Evolutionary conservation across 148 eudicot species (phyloP).

Genomic region (Cornus florida): DNA sequence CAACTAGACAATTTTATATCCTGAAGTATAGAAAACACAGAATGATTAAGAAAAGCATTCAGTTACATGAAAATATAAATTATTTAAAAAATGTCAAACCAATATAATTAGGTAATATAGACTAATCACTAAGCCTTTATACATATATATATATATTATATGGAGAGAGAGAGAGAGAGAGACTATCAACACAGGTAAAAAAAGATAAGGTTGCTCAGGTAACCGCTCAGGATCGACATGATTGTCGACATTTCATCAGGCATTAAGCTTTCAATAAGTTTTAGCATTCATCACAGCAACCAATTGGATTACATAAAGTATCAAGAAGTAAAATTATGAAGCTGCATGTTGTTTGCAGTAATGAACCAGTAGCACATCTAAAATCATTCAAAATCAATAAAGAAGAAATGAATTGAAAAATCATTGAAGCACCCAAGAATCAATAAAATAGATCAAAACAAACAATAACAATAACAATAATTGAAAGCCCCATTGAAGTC

Average conservation of each 20-base stretch:
- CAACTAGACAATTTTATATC: neutral
- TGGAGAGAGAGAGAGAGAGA: neutral
- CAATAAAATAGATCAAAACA: too few species aligned
- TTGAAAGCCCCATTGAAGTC: too few species aligned
- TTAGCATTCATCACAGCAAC: slow-evolving; percentile 51
- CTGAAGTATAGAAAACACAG: neutral
- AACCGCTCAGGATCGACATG: slow-evolving; percentile 62
- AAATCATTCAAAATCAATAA: too few species aligned
- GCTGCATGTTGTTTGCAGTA: too few species aligned
- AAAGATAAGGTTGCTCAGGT: slow-evolving; percentile 45
- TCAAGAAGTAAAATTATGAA: too few species aligned
- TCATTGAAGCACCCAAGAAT: too few species aligned
- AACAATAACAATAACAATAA: too few species aligned
- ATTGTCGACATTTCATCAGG: slow-evolving; percentile 36
- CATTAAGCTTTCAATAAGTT: slow-evolving; percentile 29
- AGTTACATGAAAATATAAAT: neutral
- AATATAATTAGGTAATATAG: neutral
- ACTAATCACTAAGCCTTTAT: too few species aligned
- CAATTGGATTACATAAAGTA: neutral
- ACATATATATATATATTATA: too few species aligned
- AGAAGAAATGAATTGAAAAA: too few species aligned
- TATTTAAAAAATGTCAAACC: neutral
- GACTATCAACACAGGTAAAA: neutral
- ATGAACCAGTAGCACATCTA: too few species aligned
- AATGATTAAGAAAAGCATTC: neutral